A percentile compares a stretch with the other conserved stretches of the same genome.
Evolutionary conservation across 1,139 yeast species (phyloP).

Genomic region (Lodderomyces elongisporus): DNA sequence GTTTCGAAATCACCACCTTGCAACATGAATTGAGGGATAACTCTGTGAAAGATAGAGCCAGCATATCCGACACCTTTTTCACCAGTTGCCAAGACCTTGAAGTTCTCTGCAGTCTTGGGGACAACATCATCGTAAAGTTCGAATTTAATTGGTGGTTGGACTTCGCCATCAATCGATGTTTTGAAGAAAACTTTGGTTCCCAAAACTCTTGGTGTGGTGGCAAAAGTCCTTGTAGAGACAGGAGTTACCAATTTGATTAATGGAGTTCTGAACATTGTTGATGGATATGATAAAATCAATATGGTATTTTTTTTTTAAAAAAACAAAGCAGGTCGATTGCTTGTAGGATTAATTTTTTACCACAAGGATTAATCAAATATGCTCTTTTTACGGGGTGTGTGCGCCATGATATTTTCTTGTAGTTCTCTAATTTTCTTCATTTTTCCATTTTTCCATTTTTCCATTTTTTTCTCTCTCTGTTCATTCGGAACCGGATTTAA

Average conservation of each 20-base stretch:
- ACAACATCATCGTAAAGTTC: slow-evolving; percentile 83
- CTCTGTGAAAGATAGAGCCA: slow-evolving; percentile 56
- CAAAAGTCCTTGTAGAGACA: slow-evolving; percentile 21
- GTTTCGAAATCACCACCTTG: slow-evolving; percentile 43
- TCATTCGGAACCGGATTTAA: not conserved
- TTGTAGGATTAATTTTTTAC: not conserved
- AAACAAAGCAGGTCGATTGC: too few relatives aligned
- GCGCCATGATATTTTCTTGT: too few relatives aligned
- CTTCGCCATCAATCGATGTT: slow-evolving; percentile 31
- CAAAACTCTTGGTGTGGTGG: slow-evolving; percentile 24
- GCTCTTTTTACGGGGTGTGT: too few relatives aligned
- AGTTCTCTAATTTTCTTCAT: too few relatives aligned
- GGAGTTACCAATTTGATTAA: slow-evolving; percentile 4
- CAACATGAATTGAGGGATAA: slow-evolving; percentile 40
- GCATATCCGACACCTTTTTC: slow-evolving; percentile 79
- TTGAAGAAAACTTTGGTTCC: slow-evolving; percentile 36
- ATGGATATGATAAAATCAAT: too few relatives aligned
- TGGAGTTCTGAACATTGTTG: slow-evolving; percentile 2
- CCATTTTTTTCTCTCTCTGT: not conserved
- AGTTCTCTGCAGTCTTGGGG: slow-evolving; percentile 95
- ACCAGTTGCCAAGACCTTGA: slow-evolving; percentile 92
- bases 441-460: too few relatives aligned
- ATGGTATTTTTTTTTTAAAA: too few relatives aligned
- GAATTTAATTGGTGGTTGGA: slow-evolving; percentile 28
- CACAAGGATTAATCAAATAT: too few relatives aligned